Evolutionary conservation across 1,284 basidiomycete genomes (phyloP).

Genomic region (Melampsora larici-populina): DNA sequence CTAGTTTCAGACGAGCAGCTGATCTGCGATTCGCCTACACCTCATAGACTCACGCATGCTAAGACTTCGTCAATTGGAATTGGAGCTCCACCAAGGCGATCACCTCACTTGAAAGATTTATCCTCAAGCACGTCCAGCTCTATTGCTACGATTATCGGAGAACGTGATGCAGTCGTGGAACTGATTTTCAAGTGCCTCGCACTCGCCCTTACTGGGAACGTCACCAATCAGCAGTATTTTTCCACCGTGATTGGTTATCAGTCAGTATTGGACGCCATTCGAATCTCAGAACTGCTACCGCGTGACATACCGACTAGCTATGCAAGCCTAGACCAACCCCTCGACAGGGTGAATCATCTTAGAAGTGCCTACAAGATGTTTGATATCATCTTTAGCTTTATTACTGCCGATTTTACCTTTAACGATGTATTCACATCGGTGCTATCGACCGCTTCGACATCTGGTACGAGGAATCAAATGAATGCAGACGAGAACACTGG

Average conservation of each 20-base stretch:
- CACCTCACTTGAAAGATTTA: not conserved
- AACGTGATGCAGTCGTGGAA: slow-evolving; percentile 28
- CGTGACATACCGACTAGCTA: not conserved
- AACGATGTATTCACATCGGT: slow-evolving; percentile 9
- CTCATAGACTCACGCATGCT: not conserved
- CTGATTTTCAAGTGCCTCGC: slow-evolving; percentile 41
- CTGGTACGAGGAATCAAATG: not conserved
- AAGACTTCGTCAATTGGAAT: not conserved
- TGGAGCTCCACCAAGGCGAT: not conserved
- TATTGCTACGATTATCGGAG: slow-evolving; percentile 10
- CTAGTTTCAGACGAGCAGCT: not conserved
- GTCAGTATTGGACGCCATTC: slow-evolving; percentile 36
- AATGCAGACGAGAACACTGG: not conserved
- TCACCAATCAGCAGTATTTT: slow-evolving; percentile 34
- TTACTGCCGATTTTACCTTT: slow-evolving; percentile 34
- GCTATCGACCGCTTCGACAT: not conserved
- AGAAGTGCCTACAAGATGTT: slow-evolving; percentile 28
- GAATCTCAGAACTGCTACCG: slow-evolving; percentile 20
- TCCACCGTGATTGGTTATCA: slow-evolving; percentile 25
- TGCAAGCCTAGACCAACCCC: not conserved
- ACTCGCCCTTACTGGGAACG: slow-evolving; percentile 17
- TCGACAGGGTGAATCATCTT: not conserved
- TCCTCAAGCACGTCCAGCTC: not conserved
- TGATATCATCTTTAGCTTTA: slow-evolving; percentile 33
- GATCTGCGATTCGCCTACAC: slow-evolving; percentile 19